A percentile compares a stretch with the other conserved stretches of the same genome.
Conservation (phyloP, 257 asterid species). For the Ajuga chamaepitys region DNA sequence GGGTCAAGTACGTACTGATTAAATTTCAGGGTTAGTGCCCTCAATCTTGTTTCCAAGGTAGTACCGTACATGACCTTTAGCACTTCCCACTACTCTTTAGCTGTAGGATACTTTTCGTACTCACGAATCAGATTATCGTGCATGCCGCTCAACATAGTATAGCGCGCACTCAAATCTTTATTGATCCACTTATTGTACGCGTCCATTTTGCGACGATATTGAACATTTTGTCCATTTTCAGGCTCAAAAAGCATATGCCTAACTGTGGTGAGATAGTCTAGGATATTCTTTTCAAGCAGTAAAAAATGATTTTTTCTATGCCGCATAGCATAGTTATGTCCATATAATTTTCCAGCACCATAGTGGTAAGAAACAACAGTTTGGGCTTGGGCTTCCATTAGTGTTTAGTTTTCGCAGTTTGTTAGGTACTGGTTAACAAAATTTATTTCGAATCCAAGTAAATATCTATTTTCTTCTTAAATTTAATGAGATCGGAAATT, state of each 20-base stretch:
- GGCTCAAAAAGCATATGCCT: neutral
- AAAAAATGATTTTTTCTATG: neutral
- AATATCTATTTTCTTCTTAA: no score
- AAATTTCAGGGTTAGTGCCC: neutral
- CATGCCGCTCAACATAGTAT: neutral
- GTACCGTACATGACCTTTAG: neutral
- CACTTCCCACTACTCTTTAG: neutral
- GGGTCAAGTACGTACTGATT: no score
- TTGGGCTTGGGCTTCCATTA: no score
- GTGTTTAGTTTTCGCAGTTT: no score
- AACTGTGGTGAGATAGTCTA: neutral
- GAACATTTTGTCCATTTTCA: no score
- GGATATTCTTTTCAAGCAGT: no score
- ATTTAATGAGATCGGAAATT: no score
- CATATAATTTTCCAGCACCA: neutral
- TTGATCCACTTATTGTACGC: neutral
- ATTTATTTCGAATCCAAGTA: no score
- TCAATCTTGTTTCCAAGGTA: neutral
- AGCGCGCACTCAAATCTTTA: neutral
- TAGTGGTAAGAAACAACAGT: neutral
- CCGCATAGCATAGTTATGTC: neutral
- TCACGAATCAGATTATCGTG: neutral
- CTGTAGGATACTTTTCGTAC: no score
- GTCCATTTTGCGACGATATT: neutral
- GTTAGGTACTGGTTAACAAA: no score